Conservation (phyloP, 176 grass and related monocot genomes). For the Phyllostachys edulis region DNA sequence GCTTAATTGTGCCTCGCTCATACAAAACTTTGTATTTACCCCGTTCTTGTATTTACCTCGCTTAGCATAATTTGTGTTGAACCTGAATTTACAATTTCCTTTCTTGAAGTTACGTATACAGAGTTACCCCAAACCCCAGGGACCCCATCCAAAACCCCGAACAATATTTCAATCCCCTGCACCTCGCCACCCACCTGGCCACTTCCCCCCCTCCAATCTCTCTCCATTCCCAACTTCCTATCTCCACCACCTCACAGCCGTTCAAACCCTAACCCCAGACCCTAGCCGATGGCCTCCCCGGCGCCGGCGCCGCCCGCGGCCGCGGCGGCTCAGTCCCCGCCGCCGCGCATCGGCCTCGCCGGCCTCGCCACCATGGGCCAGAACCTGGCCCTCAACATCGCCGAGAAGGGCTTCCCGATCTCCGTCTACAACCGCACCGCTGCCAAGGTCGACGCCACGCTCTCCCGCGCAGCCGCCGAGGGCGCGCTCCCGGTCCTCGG, state of each 20-base stretch:
- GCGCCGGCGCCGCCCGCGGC: constrained; percentile 37
- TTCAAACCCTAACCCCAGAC: not conserved
- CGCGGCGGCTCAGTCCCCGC: constrained; percentile 18
- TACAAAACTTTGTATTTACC: too few species aligned
- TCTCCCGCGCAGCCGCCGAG: constrained; percentile 57
- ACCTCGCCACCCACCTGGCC: not conserved
- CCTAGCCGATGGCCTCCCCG: constrained; percentile 28
- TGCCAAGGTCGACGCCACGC: constrained; percentile 77
- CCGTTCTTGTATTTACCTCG: too few species aligned
- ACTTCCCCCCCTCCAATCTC: not conserved
- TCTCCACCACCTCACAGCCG: not conserved
- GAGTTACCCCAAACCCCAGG: not conserved
- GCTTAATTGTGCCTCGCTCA: too few species aligned
- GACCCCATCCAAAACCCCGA: not conserved
- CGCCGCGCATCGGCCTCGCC: constrained; percentile 73
- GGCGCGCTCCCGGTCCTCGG: constrained; percentile 64
- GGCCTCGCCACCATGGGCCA: constrained; percentile 93
- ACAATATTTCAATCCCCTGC: constrained; percentile 42
- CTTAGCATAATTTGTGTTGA: too few species aligned
- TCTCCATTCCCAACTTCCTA: not conserved
- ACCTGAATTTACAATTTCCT: too few species aligned
- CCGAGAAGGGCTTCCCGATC: constrained; percentile 91
- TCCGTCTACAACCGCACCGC: constrained; percentile 91
- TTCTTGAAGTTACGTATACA: too few species aligned
- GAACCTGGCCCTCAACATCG: constrained; percentile 93